Conservation (phyloP, 306 rosid genomes). For the Vigna nakashimae region DNA sequence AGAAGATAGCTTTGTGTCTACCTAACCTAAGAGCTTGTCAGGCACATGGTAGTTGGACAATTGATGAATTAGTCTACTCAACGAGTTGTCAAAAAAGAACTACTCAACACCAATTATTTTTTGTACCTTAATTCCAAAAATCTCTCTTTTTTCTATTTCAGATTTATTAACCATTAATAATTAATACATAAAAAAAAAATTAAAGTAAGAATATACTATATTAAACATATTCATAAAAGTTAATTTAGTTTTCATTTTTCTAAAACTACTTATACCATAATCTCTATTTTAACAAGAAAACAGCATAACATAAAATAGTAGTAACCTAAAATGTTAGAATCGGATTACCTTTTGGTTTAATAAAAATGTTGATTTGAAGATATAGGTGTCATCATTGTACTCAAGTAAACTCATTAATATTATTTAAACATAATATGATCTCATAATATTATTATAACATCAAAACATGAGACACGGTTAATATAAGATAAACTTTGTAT, state of each 20-base stretch:
- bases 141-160: not conserved
- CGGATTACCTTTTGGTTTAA: not conserved
- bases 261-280: not conserved
- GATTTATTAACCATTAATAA: not conserved
- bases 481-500: no score
- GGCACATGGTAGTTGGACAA: conserved; percentile 33
- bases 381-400: not conserved
- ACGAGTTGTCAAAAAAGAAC: not conserved
- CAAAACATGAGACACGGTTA: no score
- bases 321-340: conserved; percentile 5
- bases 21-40: conserved; percentile 2
- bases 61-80: conserved; percentile 38
- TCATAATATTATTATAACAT: not conserved
- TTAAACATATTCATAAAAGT: not conserved
- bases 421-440: not conserved
- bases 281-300: not conserved
- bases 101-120: conserved; percentile 44
- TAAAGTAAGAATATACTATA: not conserved
- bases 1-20: conserved; percentile 31
- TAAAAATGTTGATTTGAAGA: not conserved
- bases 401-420: not conserved
- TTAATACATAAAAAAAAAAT: not conserved
- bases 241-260: not conserved
- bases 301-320: not conserved
- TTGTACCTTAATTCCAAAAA: conserved; percentile 28